Evolutionary conservation across 1,284 basidiomycete species (phyloP), one percentile per base, ranked within the genome.

Genomic region (Termitomyces sp.): DNA sequence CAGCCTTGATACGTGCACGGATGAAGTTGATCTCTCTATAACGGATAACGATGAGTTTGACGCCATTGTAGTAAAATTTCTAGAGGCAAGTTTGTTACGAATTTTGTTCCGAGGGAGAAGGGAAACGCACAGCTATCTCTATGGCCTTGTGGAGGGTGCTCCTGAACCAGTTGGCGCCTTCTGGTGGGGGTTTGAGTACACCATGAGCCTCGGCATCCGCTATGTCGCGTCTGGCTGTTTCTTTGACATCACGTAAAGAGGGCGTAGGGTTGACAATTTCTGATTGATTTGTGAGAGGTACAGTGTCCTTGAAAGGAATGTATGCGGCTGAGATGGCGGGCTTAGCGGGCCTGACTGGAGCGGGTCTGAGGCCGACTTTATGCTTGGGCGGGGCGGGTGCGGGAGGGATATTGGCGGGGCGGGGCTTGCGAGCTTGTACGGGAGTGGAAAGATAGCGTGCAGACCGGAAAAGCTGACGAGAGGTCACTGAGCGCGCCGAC

Each of bases 21-120:
- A 92, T 88, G 8, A 69, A 72, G 10, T 70, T 69, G 13, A 77
- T 81, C 48, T 81, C 76, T 59, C 73, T 73, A 21, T 81, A 73
- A 59, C 90, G 80, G 40, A 75, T 75, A 63, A 81, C 79, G 59
- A 92, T 82, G 52, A 86, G 75, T 69, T 84, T 88, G 57, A 88
- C 71, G 33, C 89, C 90, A 33, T 81, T 75, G 61, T 73, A 82
- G 68, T 92, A 91, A 67, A 91, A 91, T 88, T 89, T 90, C 84
- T 89, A 60, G 6, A 53, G 17, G 44, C 28, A 28, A 45, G 42
- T 19, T 9, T 45, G 38, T 44, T 44, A 44, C 33, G 46, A 44
- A 30, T 33, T 33, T 48, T n/a, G 17, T 9, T 10, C 2, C 9
- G 30, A 6, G 17, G 30, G 53, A 47, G 36, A 21, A 34, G 47